Evolutionary conservation across 2,329 filamentous ascomycete genomes (phyloP).

Genomic region (Claviceps capensis): DNA sequence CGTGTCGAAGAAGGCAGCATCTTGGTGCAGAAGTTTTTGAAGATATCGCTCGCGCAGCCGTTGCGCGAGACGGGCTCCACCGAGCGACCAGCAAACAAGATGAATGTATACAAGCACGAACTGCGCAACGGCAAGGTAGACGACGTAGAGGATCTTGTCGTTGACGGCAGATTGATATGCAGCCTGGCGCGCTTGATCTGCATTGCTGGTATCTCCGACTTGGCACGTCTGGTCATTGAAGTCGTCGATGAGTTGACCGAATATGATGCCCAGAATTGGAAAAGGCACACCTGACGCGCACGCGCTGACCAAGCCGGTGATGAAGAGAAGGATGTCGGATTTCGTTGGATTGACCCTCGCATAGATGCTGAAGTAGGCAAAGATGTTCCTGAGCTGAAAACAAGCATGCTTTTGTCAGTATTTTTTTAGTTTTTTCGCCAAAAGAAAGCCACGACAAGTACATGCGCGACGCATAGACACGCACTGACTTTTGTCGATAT

Average conservation of each 20-base stretch:
- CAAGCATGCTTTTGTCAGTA: background rate
- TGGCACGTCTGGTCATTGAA: slow-evolving; percentile 30
- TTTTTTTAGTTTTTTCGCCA: background rate
- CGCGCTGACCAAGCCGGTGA: slow-evolving; percentile 6
- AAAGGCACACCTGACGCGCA: slow-evolving; percentile 33
- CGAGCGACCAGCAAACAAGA: slow-evolving; percentile 43
- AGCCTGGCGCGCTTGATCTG: slow-evolving; percentile 4
- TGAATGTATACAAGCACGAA: slow-evolving; percentile 46
- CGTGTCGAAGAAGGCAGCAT: slow-evolving; percentile 42
- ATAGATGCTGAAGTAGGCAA: slow-evolving; percentile 3
- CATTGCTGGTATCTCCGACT: slow-evolving; percentile 12
- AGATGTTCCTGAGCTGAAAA: background rate
- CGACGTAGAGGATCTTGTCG: slow-evolving; percentile 37
- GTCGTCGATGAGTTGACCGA: slow-evolving; percentile 39
- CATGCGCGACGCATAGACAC: background rate
- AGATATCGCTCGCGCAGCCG: slow-evolving; percentile 43
- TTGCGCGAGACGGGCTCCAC: slow-evolving; percentile 42
- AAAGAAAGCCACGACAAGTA: background rate
- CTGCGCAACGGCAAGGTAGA: slow-evolving; percentile 45
- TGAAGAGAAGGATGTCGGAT: slow-evolving; percentile 7
- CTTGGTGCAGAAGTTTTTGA: slow-evolving; percentile 38
- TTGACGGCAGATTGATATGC: slow-evolving; percentile 19
- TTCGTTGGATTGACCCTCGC: slow-evolving; percentile 7
- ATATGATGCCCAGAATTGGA: slow-evolving; percentile 40
- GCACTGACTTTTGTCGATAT: background rate